phyloP scores from a whole-genome alignment of 2,329 filamentous ascomycete genomes.

The Hypoxylon sp. region DNA sequence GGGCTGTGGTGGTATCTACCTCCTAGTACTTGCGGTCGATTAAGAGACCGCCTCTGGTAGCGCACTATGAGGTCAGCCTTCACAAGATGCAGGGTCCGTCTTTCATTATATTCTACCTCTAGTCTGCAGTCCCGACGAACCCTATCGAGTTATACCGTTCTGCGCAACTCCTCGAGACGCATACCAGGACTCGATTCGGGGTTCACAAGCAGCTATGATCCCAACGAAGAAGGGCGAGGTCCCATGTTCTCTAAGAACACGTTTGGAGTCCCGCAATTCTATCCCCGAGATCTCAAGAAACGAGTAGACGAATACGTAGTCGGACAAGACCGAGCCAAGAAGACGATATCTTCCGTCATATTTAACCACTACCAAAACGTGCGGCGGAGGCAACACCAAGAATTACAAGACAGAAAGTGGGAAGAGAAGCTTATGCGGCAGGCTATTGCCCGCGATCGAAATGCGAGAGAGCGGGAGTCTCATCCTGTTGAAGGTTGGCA shows the following conservation, averaged over 20 bases:
- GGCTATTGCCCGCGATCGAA: slow-evolving; percentile 76
- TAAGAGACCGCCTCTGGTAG: slow-evolving; percentile 21
- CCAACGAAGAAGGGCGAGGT: slow-evolving; percentile 65
- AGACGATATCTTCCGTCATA: slow-evolving; percentile 90
- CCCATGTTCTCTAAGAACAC: slow-evolving; percentile 70
- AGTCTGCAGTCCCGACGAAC: slow-evolving; percentile 37
- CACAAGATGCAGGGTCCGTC: slow-evolving; percentile 42
- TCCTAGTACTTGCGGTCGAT: slow-evolving; percentile 16
- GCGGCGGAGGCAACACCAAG: slow-evolving; percentile 81
- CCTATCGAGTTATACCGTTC: slow-evolving; percentile 50
- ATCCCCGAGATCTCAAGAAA: slow-evolving; percentile 80
- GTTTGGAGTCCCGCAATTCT: slow-evolving; percentile 73
- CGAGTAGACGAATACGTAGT: slow-evolving; percentile 97
- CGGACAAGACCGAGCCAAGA: slow-evolving; percentile 94
- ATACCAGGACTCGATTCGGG: slow-evolving; percentile 67
- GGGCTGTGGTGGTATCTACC: slow-evolving; percentile 23
- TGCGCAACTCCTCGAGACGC: slow-evolving; percentile 54
- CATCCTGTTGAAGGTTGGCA: slow-evolving; percentile 83
- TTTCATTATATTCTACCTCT: too few relatives aligned
- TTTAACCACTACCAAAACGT: slow-evolving; percentile 97
- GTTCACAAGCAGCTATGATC: slow-evolving; percentile 71
- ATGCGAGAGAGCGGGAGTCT: slow-evolving; percentile 66
- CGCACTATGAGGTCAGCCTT: slow-evolving; percentile 45
- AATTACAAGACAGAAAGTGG: slow-evolving; percentile 70
- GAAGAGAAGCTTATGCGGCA: slow-evolving; percentile 78